Conservation (phyloP, 345 rosid species). For the Barbarea vulgaris region DNA sequence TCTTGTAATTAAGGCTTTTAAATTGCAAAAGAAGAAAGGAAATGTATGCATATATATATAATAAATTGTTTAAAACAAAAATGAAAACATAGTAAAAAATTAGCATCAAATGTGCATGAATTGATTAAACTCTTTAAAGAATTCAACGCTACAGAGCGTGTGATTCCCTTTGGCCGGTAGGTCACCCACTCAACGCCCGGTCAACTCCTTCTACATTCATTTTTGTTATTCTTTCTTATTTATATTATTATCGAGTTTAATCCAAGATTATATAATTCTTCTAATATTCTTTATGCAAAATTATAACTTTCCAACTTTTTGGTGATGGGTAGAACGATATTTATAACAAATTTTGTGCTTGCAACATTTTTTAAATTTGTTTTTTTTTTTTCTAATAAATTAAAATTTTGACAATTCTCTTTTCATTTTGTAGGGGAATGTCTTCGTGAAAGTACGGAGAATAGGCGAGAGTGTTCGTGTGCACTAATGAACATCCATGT, state of each 20-base stretch:
- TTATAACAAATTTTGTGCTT: neutral
- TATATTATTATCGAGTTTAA: slow-evolving; percentile 3
- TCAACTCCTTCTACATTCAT: slow-evolving; percentile 47
- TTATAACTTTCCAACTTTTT: neutral
- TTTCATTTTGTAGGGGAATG: neutral
- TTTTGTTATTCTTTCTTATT: neutral
- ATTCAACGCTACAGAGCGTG: slow-evolving; percentile 94
- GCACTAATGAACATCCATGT: slow-evolving; percentile 8
- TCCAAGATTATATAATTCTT: neutral
- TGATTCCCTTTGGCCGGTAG: slow-evolving; percentile 75
- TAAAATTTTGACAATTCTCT: neutral
- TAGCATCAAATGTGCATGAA: slow-evolving; percentile 80
- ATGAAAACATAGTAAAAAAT: neutral
- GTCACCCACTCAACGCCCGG: slow-evolving; percentile 90
- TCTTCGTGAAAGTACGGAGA: slow-evolving; percentile 24
- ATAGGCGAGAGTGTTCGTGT: slow-evolving; percentile 19
- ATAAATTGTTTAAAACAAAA: neutral
- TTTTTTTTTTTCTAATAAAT: no score
- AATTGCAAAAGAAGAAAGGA: slow-evolving; percentile 40
- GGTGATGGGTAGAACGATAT: slow-evolving; percentile 10
- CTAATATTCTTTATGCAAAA: neutral
- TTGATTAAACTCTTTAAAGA: slow-evolving; percentile 61
- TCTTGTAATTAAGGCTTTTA: slow-evolving; percentile 33
- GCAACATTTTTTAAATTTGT: neutral
- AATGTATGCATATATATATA: slow-evolving; percentile 35